A percentile compares a stretch with the other conserved stretches of the same genome.
Evolutionary conservation across 257 asterid species (phyloP).

Genomic region (Salvia rosmarinus): DNA sequence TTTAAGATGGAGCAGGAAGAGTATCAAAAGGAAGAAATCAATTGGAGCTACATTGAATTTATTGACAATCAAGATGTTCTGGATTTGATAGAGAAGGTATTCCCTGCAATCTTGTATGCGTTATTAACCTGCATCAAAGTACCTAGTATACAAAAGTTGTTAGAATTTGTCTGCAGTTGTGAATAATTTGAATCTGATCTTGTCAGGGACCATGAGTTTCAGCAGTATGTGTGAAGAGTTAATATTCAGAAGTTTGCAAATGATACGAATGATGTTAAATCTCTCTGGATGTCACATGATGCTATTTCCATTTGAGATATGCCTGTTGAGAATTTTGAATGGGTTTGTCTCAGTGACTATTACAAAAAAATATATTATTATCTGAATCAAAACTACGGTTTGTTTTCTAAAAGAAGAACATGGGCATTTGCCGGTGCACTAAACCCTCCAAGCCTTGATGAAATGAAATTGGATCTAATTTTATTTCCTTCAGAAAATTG

Average conservation of each 20-base stretch:
- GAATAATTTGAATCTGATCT: slow-evolving; percentile 24
- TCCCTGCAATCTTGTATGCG: slow-evolving; percentile 28
- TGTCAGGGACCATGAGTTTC: slow-evolving; percentile 10
- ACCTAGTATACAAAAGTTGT: not conserved
- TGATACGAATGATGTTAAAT: slow-evolving; percentile 7
- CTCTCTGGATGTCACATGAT: slow-evolving; percentile 9
- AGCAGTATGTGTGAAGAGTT: slow-evolving; percentile 1
- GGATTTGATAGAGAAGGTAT: slow-evolving; percentile 96
- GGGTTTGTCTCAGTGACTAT: too few species aligned
- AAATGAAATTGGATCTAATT: too few species aligned
- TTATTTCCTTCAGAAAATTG: too few species aligned
- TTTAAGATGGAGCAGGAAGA: slow-evolving; percentile 99
- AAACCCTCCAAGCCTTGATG: too few species aligned
- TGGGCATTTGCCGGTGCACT: too few species aligned
- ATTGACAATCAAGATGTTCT: slow-evolving; percentile 99
- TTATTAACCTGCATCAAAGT: slow-evolving; percentile 14
- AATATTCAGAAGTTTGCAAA: slow-evolving; percentile 1
- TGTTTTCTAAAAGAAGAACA: too few species aligned
- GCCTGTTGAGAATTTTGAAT: too few species aligned
- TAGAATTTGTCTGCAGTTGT: slow-evolving; percentile 14
- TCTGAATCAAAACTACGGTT: too few species aligned
- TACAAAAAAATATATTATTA: too few species aligned
- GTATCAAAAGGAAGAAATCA: slow-evolving; percentile 83
- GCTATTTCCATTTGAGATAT: too few species aligned
- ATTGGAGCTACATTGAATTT: slow-evolving; percentile 99